Evolutionary conservation across 2,329 filamentous ascomycete species (phyloP).

Genomic region (Xylaria multiplex): DNA sequence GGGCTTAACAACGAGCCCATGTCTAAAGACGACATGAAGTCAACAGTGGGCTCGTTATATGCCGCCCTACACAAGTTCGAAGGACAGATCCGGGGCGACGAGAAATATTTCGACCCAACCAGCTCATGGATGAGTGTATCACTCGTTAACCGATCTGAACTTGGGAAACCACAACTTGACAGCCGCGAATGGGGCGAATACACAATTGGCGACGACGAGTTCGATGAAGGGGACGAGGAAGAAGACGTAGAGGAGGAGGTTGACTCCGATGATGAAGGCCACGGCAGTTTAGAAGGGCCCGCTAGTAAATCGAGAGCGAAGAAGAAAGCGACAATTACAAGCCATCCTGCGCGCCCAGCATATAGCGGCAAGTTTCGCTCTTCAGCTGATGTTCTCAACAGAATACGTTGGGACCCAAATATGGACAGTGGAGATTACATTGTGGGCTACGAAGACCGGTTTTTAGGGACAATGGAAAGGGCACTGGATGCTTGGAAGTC

Average conservation of each 20-base stretch:
- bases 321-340: slow-evolving; percentile 31
- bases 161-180: slow-evolving; percentile 59
- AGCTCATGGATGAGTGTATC: slow-evolving; percentile 60
- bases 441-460: slow-evolving; percentile 71
- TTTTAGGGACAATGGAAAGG: slow-evolving; percentile 64
- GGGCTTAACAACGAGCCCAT: slow-evolving; percentile 38
- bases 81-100: slow-evolving; percentile 56
- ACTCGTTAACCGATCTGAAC: slow-evolving; percentile 52
- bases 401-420: slow-evolving; percentile 68
- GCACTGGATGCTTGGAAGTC: slow-evolving; percentile 66
- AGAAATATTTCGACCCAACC: slow-evolving; percentile 60
- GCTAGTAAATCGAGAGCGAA: slow-evolving; percentile 40
- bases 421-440: slow-evolving; percentile 64
- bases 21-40: slow-evolving; percentile 55
- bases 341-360: slow-evolving; percentile 44
- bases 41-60: slow-evolving; percentile 56
- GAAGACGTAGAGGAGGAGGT: slow-evolving; percentile 54
- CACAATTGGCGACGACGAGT: slow-evolving; percentile 51
- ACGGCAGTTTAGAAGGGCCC: slow-evolving; percentile 41
- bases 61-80: slow-evolving; percentile 60
- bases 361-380: slow-evolving; percentile 62
- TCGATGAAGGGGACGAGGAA: slow-evolving; percentile 53
- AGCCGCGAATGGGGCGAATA: slow-evolving; percentile 61
- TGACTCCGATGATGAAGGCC: slow-evolving; percentile 48
- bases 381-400: slow-evolving; percentile 67